Evolutionary conservation across 441 rosid genomes (phyloP), one percentile per base, ranked within the genome.

Genomic region (Croton setiger): DNA sequence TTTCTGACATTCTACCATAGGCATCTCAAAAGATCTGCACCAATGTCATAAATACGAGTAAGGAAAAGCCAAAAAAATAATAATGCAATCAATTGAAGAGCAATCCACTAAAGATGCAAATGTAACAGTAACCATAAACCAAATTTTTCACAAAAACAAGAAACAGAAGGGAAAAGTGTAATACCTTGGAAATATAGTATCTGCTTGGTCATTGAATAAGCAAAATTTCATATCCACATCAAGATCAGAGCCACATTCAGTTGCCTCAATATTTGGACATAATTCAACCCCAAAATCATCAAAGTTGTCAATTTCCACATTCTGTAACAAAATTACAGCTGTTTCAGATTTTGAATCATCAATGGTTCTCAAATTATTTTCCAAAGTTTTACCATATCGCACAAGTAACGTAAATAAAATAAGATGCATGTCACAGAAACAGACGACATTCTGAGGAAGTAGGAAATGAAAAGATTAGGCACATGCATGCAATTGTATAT

Each of bases 221-320:
- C 14, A 59, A 45, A 66, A 55, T 64, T 73, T 72, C 63, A 74
- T 61, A 60, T 68, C 70, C 23, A 58, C 63, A 63, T 70, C 71
- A 64, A 74, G 70, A 70, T 66, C 74, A 39, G 68, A 73, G 61
- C 48, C 70, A 70, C 76, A 78, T 11, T 66, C 33, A 18, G 69
- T 68, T 45, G 60, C 65, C 74, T 53, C 75, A 1, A 70, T 74
- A 63, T 65, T 74, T 27, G 76, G 80, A 74, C 83, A 82, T 63
- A 79, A 41, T 33, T 82, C 86, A 69, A 59, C 75, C 53, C 88
- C 88, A 36, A 81, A 85, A 72, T 85, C 86, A 79, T 81, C 81
- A 49, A 82, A 79, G 74, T 74, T 70, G 41, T 76, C 60, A 13
- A 61, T 60, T 56, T 77, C 85, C 36, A 44, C 68, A 39, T 67